Evolutionary conservation across 2,329 filamentous ascomycete genomes (phyloP).

Genomic region (Fusarium mexicanum): DNA sequence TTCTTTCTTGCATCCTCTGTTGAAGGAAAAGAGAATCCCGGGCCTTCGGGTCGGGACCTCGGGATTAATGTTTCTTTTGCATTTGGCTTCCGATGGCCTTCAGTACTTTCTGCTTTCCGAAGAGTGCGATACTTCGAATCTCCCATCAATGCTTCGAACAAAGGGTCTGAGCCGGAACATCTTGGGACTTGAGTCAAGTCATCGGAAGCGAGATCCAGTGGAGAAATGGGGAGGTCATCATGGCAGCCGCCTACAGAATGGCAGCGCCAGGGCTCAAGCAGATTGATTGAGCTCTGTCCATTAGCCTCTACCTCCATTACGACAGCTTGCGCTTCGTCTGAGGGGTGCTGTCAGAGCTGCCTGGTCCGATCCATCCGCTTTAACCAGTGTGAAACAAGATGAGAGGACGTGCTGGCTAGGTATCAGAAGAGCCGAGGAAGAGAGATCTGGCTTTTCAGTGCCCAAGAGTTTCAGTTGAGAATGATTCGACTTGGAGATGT

Average conservation of each 20-base stretch:
- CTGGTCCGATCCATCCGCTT: conserved; percentile 38
- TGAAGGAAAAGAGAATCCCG: conserved; percentile 28
- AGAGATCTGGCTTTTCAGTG: not conserved
- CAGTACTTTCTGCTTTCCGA: not conserved
- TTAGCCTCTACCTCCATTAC: conserved; percentile 42
- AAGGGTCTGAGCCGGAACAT: conserved; percentile 31
- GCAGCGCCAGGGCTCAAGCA: conserved; percentile 40
- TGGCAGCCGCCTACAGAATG: conserved; percentile 34
- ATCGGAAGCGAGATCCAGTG: conserved; percentile 28
- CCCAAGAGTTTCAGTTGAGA: not conserved
- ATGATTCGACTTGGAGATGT: conserved; percentile 12
- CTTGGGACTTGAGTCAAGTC: conserved; percentile 36
- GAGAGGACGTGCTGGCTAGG: not conserved
- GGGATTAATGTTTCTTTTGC: not conserved
- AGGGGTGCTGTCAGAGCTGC: conserved; percentile 33
- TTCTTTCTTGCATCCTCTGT: not conserved
- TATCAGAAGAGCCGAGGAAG: not conserved
- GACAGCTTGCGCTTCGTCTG: conserved; percentile 37
- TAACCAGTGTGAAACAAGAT: not conserved
- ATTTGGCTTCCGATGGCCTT: not conserved
- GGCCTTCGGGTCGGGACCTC: not conserved
- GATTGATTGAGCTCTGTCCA: conserved; percentile 36
- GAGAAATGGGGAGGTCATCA: conserved; percentile 32
- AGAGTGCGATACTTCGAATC: conserved; percentile 5
- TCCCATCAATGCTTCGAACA: conserved; percentile 36